These are phyloP conservation scores for Wickerhamiella infanticola DNA, from an alignment of 1,139 yeast genomes.

Conservation along the genomic window DNA sequence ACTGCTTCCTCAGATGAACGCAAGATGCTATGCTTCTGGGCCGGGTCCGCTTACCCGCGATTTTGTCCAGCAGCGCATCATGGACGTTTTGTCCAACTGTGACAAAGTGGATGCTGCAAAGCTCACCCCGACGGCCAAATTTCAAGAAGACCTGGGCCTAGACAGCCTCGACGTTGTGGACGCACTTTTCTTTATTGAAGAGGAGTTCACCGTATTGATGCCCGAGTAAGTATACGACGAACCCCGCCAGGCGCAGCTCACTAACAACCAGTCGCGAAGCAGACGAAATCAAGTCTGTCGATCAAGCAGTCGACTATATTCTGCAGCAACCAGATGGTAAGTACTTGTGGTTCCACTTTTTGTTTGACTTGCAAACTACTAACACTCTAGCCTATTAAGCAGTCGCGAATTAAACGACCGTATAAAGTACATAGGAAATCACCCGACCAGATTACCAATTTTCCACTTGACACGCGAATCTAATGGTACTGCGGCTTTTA, in stretches of 20 bases:
- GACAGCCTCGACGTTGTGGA: constrained; percentile 84
- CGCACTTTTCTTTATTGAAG: constrained; percentile 82
- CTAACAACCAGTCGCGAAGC: constrained; percentile 40
- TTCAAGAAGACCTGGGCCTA: constrained; percentile 62
- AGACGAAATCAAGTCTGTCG: constrained; percentile 66
- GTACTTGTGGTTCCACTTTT: neutral
- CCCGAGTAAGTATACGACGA: constrained; percentile 36
- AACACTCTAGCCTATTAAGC: neutral
- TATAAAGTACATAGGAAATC: neutral
- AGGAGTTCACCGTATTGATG: constrained; percentile 45
- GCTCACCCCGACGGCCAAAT: constrained; percentile 45
- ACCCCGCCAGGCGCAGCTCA: neutral
- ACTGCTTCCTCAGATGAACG: neutral
- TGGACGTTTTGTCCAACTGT: constrained; percentile 64
- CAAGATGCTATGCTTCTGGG: constrained; percentile 11
- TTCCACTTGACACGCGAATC: neutral
- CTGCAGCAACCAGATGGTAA: constrained; percentile 47
- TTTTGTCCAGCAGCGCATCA: constrained; percentile 50
- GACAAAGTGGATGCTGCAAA: constrained; percentile 43
- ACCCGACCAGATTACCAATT: neutral
- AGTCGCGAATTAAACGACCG: neutral
- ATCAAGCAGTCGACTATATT: constrained; percentile 67
- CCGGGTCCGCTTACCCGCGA: constrained; percentile 25
- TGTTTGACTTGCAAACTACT: neutral
- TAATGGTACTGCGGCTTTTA: constrained; percentile 5